A percentile compares a stretch with the other conserved stretches of the same genome.
Evolutionary conservation across 129 eudicot species (phyloP).

Genomic region (Scalesia atractyloides): DNA sequence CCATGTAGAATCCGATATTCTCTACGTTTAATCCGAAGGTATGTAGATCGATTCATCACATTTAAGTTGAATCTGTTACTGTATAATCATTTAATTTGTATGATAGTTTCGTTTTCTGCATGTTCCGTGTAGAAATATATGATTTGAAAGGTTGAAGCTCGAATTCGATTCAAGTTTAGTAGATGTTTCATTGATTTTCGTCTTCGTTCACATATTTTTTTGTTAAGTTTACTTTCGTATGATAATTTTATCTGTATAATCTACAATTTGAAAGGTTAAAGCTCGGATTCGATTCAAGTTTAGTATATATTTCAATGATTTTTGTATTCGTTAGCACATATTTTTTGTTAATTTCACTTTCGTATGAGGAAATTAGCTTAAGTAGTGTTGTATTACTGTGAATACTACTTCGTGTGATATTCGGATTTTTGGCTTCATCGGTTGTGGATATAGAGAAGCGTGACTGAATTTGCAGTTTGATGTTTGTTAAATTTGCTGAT

Average conservation of each 20-base stretch:
- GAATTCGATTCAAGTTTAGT: background rate
- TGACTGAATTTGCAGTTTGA: constrained; percentile 3
- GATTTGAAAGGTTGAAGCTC: too few species aligned
- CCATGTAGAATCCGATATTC: constrained; percentile 6
- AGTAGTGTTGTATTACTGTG: background rate
- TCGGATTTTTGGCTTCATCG: background rate
- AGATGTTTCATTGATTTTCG: background rate
- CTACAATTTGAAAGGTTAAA: too few species aligned
- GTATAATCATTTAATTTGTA: constrained; percentile 10
- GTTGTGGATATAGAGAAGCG: background rate
- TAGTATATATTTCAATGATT: background rate
- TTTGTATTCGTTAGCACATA: background rate
- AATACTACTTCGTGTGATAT: background rate
- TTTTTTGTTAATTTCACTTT: constrained; percentile 13
- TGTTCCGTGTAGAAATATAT: constrained; percentile 8
- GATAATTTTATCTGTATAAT: too few species aligned
- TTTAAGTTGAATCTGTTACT: constrained; percentile 8
- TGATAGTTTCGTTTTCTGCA: constrained; percentile 18
- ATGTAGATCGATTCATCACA: background rate
- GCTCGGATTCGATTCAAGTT: background rate
- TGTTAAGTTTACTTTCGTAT: constrained; percentile 2
- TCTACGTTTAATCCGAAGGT: constrained; percentile 28
- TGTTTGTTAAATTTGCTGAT: constrained; percentile 1
- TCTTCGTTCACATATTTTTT: background rate
- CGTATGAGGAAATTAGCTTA: background rate